A percentile compares a stretch with the other conserved stretches of the same genome.
Evolutionary conservation across 1,139 yeast species (phyloP).

Genomic region (Taiozyma sp.): DNA sequence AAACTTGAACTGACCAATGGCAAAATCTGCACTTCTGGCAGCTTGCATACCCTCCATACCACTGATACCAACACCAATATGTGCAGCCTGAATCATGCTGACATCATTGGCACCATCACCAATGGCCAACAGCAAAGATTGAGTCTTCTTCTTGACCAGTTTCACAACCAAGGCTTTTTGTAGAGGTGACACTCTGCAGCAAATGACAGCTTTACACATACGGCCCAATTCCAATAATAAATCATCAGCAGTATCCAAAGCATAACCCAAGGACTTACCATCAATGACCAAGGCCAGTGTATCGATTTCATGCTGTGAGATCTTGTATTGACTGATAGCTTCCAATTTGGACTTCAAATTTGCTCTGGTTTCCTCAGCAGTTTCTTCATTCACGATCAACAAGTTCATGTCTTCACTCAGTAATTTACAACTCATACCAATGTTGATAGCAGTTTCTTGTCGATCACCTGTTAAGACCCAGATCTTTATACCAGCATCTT

Average conservation of each 20-base stretch:
- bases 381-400: constrained; percentile 82
- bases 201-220: constrained; percentile 88
- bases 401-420: constrained; percentile 95
- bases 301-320: constrained; percentile 65
- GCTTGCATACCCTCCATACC: constrained; percentile 99
- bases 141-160: constrained; percentile 77
- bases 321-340: constrained; percentile 67
- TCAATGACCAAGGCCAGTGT: constrained; percentile 89
- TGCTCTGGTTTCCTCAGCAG: constrained; percentile 64
- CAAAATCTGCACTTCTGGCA: constrained; percentile 95
- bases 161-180: constrained; percentile 96
- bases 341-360: constrained; percentile 72
- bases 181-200: constrained; percentile 96
- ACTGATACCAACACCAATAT: constrained; percentile 96
- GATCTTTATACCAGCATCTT: constrained; percentile 92
- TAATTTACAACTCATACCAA: constrained; percentile 96
- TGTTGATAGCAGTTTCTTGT: constrained; percentile 98
- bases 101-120: constrained; percentile 99
- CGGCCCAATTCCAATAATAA: constrained; percentile 76
- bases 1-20: constrained; percentile 93
- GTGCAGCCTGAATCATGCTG: constrained; percentile 98
- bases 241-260: constrained; percentile 82
- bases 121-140: constrained; percentile 79
- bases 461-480: constrained; percentile 99
- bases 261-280: constrained; percentile 84